These are phyloP conservation scores for Porcisia deanei DNA, from an alignment of 208 protist species.

Conservation along the genomic window DNA sequence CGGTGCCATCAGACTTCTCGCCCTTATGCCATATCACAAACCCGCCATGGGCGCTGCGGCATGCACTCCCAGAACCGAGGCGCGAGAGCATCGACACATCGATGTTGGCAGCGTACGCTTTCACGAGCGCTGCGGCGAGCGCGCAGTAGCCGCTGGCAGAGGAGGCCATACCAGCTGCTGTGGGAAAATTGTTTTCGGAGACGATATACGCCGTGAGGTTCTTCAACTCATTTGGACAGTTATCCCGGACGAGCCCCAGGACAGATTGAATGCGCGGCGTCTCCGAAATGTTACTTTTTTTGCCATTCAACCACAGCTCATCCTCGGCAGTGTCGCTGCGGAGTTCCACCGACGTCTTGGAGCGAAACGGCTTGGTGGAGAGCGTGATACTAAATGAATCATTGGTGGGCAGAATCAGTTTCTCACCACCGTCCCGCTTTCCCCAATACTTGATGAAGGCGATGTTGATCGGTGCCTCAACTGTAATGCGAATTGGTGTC, in stretches of 20 bases:
- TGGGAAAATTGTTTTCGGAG: slow-evolving; percentile 99
- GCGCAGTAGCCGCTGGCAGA: slow-evolving; percentile 98
- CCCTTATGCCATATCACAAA: slow-evolving; percentile 99
- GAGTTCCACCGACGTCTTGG: slow-evolving; percentile 95
- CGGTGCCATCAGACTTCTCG: slow-evolving; percentile 63
- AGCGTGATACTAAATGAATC: slow-evolving; percentile 97
- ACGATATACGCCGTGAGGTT: slow-evolving; percentile 89
- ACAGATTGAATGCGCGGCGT: slow-evolving; percentile 83
- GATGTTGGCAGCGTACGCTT: slow-evolving; percentile 53
- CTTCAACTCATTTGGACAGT: slow-evolving; percentile 46
- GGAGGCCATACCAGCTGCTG: slow-evolving; percentile 98
- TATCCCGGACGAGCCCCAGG: slow-evolving; percentile 55
- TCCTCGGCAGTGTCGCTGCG: slow-evolving; percentile 69
- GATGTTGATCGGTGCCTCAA: slow-evolving; percentile 98
- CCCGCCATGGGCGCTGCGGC: slow-evolving; percentile 97
- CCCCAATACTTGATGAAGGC: slow-evolving; percentile 99
- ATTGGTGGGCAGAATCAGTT: slow-evolving; percentile 95
- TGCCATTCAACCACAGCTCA: slow-evolving; percentile 96
- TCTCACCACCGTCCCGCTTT: slow-evolving; percentile 96
- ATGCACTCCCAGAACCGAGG: slow-evolving; percentile 96
- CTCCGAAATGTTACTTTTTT: slow-evolving; percentile 60
- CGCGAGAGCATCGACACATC: slow-evolving; percentile 93
- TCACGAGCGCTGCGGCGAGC: slow-evolving; percentile 86
- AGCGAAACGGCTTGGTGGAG: slow-evolving; percentile 92
- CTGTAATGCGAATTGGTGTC: slow-evolving; percentile 67